Evolutionary conservation across 129 eudicot genomes (phyloP).

Genomic region (Calendula officinalis): DNA sequence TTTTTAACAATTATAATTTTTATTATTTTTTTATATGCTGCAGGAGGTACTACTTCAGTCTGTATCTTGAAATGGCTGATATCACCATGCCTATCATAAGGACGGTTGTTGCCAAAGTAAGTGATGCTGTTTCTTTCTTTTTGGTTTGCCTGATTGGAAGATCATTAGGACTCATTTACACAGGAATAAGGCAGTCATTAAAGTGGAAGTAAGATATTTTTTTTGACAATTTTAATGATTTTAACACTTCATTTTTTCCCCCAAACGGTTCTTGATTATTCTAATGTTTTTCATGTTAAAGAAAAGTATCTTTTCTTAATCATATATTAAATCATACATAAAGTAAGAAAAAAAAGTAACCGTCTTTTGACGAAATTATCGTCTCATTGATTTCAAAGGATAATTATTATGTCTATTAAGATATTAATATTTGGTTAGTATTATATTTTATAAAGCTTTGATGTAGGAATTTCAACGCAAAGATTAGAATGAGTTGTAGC

Average conservation of each 20-base stretch:
- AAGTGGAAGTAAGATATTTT: slow-evolving; percentile 59
- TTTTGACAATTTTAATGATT: slow-evolving; percentile 12
- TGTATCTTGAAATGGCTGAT: slow-evolving; percentile 82
- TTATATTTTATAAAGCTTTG: not conserved
- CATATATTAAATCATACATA: not conserved
- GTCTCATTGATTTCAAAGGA: slow-evolving; percentile 1
- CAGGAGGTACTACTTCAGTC: slow-evolving; percentile 97
- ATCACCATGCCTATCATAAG: slow-evolving; percentile 68
- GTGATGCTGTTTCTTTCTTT: slow-evolving; percentile 90
- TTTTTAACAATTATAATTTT: not conserved
- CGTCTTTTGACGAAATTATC: not conserved
- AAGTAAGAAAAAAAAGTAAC: slow-evolving; percentile 3
- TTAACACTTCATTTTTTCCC: too few species aligned
- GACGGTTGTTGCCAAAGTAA: slow-evolving; percentile 60
- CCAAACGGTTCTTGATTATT: too few species aligned
- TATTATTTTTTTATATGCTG: slow-evolving; percentile 23
- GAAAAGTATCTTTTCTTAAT: too few species aligned
- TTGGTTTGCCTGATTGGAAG: slow-evolving; percentile 88
- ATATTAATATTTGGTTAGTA: slow-evolving; percentile 1
- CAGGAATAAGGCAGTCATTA: slow-evolving; percentile 89
- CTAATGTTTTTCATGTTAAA: not conserved
- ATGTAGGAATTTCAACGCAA: too few species aligned
- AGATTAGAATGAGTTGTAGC: too few species aligned
- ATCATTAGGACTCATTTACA: slow-evolving; percentile 91
- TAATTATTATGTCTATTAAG: not conserved